Percentiles rank a stretch among this genome's conserved stretches.
These are phyloP conservation scores for Fusarium pseudocircinatum DNA, from an alignment of 2,329 filamentous ascomycete species.

Conservation along the genomic window DNA sequence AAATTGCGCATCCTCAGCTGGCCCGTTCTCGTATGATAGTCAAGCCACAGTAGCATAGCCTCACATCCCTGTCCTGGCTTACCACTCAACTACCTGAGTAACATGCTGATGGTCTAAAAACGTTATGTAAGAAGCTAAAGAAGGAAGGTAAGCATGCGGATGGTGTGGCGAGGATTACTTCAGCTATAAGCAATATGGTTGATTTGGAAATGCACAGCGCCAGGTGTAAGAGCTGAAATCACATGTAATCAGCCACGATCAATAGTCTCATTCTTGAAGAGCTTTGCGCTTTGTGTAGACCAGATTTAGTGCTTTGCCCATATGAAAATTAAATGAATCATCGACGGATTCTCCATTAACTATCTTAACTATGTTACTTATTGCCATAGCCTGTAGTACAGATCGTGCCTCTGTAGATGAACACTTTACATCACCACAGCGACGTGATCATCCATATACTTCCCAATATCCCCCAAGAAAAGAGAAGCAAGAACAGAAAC, in stretches of 20 bases:
- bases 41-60: not conserved
- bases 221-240: not conserved
- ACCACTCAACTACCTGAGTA: not conserved
- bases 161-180: not conserved
- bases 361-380: not conserved
- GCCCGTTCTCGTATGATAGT: not conserved
- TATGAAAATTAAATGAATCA: accelerated
- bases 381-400: too few species aligned
- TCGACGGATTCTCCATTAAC: not conserved
- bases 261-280: not conserved
- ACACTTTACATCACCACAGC: not conserved
- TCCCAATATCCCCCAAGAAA: not conserved
- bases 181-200: not conserved
- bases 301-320: accelerated
- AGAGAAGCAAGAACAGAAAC: not conserved
- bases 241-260: not conserved
- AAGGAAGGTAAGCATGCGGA: not conserved
- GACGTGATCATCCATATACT: not conserved
- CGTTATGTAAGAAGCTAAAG: not conserved
- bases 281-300: accelerated
- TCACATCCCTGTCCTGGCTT: not conserved
- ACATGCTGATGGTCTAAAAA: not conserved
- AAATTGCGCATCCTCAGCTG: not conserved
- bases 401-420: too few species aligned
- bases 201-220: not conserved